Conservation (phyloP, 345 rosid genomes). For the Camelina sativa region DNA sequence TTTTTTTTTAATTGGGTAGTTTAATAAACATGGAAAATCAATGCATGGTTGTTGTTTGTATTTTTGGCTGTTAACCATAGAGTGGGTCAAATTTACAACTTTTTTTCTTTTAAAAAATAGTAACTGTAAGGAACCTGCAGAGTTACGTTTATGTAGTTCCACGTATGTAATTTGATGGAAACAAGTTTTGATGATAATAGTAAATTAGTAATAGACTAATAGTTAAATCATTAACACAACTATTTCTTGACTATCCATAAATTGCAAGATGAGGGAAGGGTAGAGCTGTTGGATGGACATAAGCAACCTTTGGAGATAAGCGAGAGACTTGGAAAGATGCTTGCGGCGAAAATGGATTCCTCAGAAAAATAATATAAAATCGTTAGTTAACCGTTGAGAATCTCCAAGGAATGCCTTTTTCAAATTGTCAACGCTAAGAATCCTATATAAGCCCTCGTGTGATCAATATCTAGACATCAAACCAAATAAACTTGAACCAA, state of each 20-base stretch:
- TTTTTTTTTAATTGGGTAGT: too few species aligned
- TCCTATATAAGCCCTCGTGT: slow-evolving; percentile 20
- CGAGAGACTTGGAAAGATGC: slow-evolving; percentile 37
- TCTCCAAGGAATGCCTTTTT: slow-evolving; percentile 37
- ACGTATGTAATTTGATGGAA: background rate
- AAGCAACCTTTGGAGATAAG: slow-evolving; percentile 40
- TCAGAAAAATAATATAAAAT: slow-evolving; percentile 17
- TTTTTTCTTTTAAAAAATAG: background rate
- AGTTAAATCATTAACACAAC: background rate
- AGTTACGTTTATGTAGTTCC: background rate
- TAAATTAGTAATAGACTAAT: too few species aligned
- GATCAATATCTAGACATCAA: slow-evolving; percentile 2
- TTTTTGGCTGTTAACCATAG: background rate
- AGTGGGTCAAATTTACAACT: background rate
- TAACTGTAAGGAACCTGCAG: background rate
- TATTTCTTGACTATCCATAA: background rate
- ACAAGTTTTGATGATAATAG: background rate
- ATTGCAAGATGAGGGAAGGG: slow-evolving; percentile 17
- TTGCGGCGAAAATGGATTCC: slow-evolving; percentile 42
- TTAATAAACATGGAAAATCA: too few species aligned
- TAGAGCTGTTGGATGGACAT: background rate
- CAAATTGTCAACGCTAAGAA: slow-evolving; percentile 23
- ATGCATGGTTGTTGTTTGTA: background rate
- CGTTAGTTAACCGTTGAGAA: slow-evolving; percentile 45
- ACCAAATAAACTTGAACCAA: slow-evolving; percentile 16